phyloP scores from a whole-genome alignment of 129 eudicot genomes.

The Centaurea solstitialis region DNA sequence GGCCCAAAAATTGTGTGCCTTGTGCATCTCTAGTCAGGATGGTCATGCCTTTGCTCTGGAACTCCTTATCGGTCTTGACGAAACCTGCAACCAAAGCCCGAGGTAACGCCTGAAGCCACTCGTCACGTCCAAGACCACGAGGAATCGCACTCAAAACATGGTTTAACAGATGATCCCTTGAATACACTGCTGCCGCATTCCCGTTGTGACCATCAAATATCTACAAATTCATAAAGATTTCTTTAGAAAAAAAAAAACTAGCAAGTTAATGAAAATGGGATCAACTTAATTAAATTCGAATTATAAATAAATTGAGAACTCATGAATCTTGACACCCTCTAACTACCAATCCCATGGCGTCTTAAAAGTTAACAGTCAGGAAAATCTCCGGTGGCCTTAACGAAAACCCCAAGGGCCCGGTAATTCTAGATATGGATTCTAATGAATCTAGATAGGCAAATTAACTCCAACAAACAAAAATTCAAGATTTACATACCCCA shows the following conservation, averaged over 20 bases:
- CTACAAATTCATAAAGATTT: conserved; percentile 33
- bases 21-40: not conserved
- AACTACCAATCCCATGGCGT: not conserved
- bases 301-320: not conserved
- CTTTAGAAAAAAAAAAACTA: not conserved
- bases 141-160: conserved; percentile 80
- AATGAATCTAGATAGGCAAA: not conserved
- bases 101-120: conserved; percentile 94
- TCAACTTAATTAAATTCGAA: not conserved
- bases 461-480: not conserved
- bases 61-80: conserved; percentile 90
- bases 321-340: not conserved
- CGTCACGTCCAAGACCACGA: conserved; percentile 82
- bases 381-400: not conserved
- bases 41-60: conserved; percentile 75
- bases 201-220: conserved; percentile 97
- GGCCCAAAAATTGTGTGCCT: not conserved
- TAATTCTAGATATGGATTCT: not conserved
- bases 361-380: not conserved
- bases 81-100: conserved; percentile 94
- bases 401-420: no score
- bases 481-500: conserved; percentile 47
- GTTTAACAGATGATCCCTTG: conserved; percentile 71
- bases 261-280: not conserved
- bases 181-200: conserved; percentile 82